Evolutionary conservation across 495 filamentous ascomycete species (phyloP).

Genomic region (Sporormia fimetaria): DNA sequence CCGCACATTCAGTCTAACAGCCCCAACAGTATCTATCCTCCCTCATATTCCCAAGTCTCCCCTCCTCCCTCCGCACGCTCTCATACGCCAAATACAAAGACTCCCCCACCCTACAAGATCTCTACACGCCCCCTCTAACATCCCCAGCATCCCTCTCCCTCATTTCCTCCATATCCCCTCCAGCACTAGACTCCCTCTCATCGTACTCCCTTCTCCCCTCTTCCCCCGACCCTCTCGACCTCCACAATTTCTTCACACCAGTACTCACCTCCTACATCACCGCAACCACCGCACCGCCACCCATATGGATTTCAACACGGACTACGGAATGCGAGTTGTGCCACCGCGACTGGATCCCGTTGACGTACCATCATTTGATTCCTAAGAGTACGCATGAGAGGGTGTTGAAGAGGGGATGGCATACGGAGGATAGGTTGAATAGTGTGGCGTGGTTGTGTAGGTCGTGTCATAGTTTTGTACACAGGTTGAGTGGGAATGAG

Average conservation of each 20-base stretch:
- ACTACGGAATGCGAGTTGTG: conserved; percentile 66
- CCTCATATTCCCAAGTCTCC: conserved; percentile 56
- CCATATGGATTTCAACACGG: conserved; percentile 46
- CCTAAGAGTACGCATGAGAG: conserved; percentile 67
- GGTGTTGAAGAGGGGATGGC: conserved; percentile 70
- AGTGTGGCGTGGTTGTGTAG: conserved; percentile 84
- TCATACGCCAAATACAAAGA: conserved; percentile 46
- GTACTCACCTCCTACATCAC: conserved; percentile 50
- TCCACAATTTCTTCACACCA: conserved; percentile 48
- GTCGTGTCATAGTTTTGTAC: conserved; percentile 79
- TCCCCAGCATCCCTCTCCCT: conserved; percentile 35
- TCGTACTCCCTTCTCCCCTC: conserved; percentile 48
- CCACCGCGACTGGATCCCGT: conserved; percentile 60
- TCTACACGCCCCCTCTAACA: conserved; percentile 42
- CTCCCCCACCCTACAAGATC: conserved; percentile 36
- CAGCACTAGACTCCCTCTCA: conserved; percentile 48
- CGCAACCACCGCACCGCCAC: conserved; percentile 46
- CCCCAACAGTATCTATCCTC: conserved; percentile 52
- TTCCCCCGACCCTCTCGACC: conserved; percentile 25
- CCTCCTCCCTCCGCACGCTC: conserved; percentile 46
- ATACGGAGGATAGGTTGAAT: conserved; percentile 59
- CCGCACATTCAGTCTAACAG: not conserved
- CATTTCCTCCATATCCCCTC: conserved; percentile 38
- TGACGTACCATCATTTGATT: conserved; percentile 79
- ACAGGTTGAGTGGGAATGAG: conserved; percentile 65